Percentiles rank a stretch among this genome's conserved stretches.
Evolutionary conservation across 805 yeast genomes (phyloP).

Genomic region (Kuraishia floccosa): DNA sequence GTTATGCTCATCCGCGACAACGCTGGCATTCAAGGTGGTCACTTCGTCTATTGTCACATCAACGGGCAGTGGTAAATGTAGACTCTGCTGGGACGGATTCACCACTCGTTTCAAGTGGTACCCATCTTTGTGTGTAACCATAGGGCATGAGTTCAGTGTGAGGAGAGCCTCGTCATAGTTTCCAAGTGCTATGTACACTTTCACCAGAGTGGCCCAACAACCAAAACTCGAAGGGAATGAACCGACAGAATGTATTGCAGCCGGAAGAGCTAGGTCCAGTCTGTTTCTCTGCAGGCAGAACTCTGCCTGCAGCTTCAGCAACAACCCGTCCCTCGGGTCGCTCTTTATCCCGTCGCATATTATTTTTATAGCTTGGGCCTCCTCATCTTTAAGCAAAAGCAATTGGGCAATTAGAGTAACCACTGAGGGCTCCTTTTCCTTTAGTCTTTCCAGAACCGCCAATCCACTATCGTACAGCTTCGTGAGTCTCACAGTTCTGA

Average conservation of each 20-base stretch:
- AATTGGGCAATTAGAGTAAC: slow-evolving; percentile 43
- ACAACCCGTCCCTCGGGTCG: slow-evolving; percentile 43
- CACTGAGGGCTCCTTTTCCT: slow-evolving; percentile 43
- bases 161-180: slow-evolving; percentile 64
- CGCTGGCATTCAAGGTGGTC: slow-evolving; percentile 51
- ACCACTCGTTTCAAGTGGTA: slow-evolving; percentile 50
- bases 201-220: slow-evolving; percentile 62
- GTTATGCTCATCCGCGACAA: slow-evolving; percentile 54
- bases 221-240: slow-evolving; percentile 66
- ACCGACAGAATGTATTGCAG: slow-evolving; percentile 55
- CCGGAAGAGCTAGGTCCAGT: slow-evolving; percentile 43
- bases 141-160: slow-evolving; percentile 71
- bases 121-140: slow-evolving; percentile 64
- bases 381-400: slow-evolving; percentile 42
- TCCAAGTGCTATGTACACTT: slow-evolving; percentile 47
- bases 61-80: slow-evolving; percentile 68
- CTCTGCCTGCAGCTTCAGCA: slow-evolving; percentile 45
- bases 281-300: slow-evolving; percentile 42
- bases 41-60: slow-evolving; percentile 68
- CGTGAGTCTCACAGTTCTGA: slow-evolving; percentile 52
- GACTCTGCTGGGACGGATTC: slow-evolving; percentile 35
- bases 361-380: slow-evolving; percentile 41
- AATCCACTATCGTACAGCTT: slow-evolving; percentile 52
- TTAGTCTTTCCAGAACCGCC: slow-evolving; percentile 42
- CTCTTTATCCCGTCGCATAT: slow-evolving; percentile 37